A percentile compares a stretch with the other conserved stretches of the same genome.
Conservation (phyloP, 371 early-diverging fungal species). For the Mortierella sp. region DNA sequence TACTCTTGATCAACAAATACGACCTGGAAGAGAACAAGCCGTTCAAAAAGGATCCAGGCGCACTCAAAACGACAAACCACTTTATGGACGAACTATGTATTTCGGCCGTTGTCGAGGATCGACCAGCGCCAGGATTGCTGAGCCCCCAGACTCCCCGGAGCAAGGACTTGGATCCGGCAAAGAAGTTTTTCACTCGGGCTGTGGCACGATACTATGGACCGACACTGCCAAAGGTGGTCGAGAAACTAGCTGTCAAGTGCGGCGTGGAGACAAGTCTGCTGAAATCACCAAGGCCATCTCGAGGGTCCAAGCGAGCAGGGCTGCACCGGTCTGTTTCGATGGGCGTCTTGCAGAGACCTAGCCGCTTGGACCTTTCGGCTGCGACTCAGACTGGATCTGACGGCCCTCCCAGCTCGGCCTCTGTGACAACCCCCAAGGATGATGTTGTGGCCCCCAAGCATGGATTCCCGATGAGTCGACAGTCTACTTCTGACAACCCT, state of each 20-base stretch:
- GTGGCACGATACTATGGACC: conserved; percentile 39
- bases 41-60: conserved; percentile 52
- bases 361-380: conserved; percentile 23
- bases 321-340: conserved; percentile 36
- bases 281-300: conserved; percentile 30
- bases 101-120: conserved; percentile 35
- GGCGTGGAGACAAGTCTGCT: conserved; percentile 41
- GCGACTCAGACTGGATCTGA: conserved; percentile 1
- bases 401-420: conserved; percentile 2
- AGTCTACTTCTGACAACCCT: conserved; percentile 32
- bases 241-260: conserved; percentile 43
- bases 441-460: conserved; percentile 14
- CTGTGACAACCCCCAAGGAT: conserved; percentile 3
- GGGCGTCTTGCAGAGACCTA: conserved; percentile 43
- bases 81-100: conserved; percentile 55
- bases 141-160: conserved; percentile 51
- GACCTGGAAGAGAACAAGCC: conserved; percentile 50
- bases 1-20: conserved; percentile 43
- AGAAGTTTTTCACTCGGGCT: conserved; percentile 44
- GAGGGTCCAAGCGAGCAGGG: conserved; percentile 27
- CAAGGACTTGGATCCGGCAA: conserved; percentile 51
- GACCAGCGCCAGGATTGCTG: conserved; percentile 24
- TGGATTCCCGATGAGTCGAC: conserved; percentile 20
- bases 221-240: conserved; percentile 39
- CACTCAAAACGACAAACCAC: conserved; percentile 21